Base-by-base conservation (phyloP, 116 monocot species). In the Cymodocea nodosa region DNA sequence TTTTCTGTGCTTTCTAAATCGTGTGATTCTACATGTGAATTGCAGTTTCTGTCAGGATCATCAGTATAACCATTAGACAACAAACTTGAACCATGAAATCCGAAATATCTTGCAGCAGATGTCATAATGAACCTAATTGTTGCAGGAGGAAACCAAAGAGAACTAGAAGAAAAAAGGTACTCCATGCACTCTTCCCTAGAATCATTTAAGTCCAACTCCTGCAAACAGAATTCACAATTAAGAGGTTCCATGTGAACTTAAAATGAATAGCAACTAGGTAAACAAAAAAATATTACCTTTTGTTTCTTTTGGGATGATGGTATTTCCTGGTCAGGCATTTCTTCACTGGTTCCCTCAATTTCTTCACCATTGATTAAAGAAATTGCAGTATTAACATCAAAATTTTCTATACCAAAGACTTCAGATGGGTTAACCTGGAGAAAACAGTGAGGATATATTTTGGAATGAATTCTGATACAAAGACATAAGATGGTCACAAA, bases 331-430 rank as follows among this genome's bases (percentile, higher is more conserved):
- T 73, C 75, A 56, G 68, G 8, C 23, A 65, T 48, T 48, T 71
- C 72, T 25, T 70, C 73, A 23, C 23, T 54, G 17, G 60, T 64
- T 79, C 74, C 76, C 2, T 20, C 35, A 70, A 66, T 36, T 69
- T 48, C 60, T 54, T 71, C 84, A 57, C 68, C 73, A 60, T 51
- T 50, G 64, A 10, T 62, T 56, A 25, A 23, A 50, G 71, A 19
- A 65, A 44, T 35, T 63, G 79, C 20, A 59, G 56, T 22, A 67
- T 52, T 59, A 48, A 66, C 54, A 51, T 68, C 71, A 78, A 72
- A 17, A 35, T 62, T 74, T 72, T 82, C 78, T 59, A 80, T 48
- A 25, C 86, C 77, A 52, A 69, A 69, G 70, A 84, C 66, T 80
- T 82, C 82, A 50, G 67, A 70, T 55, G 80, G 80, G 22, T 66